These are phyloP conservation scores for Porphyra umbilicalis DNA, from an alignment of 31 red algal species.

Conservation along the genomic window DNA sequence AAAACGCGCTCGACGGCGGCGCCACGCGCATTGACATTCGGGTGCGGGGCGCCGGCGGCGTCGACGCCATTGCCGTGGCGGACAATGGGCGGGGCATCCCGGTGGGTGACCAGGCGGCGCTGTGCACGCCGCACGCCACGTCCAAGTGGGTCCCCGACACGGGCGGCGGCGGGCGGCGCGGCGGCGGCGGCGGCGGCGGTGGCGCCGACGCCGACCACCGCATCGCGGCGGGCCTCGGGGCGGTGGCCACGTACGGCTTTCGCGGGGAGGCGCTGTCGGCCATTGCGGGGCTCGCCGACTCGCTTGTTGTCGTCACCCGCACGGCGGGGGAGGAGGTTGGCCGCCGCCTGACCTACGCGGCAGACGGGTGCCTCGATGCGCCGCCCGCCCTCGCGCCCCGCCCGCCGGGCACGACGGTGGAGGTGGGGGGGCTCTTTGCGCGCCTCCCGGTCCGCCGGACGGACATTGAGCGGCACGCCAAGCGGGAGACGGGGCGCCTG, in stretches of 20 bases:
- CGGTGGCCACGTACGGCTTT: conserved; percentile 68
- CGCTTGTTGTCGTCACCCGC: conserved; percentile 36
- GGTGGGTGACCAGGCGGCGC: conserved; percentile 12
- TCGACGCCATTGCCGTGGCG: conserved; percentile 52
- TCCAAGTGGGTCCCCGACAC: conserved; percentile 40
- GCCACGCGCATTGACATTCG: conserved; percentile 66
- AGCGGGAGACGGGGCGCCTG: conserved; percentile 34
- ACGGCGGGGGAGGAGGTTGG: conserved; percentile 10
- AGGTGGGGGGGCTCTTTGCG: conserved; percentile 44
- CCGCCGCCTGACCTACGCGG: conserved; percentile 12
- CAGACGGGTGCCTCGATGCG: conserved; percentile 8
- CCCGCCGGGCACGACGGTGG: conserved; percentile 70
- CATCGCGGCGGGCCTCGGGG: conserved; percentile 13
- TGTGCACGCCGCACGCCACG: conserved; percentile 54
- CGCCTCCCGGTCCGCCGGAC: conserved; percentile 61
- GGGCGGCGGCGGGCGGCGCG: neutral
- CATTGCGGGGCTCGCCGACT: conserved; percentile 31
- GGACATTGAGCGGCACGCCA: conserved; percentile 26
- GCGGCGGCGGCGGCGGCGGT: neutral
- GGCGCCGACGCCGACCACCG: neutral
- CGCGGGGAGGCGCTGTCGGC: conserved; percentile 87
- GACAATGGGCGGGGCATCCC: conserved; percentile 80
- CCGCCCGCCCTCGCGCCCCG: conserved; percentile 15
- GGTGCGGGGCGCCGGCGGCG: conserved; percentile 47
- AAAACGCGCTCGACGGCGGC: conserved; percentile 77